Conservation (phyloP, 768 basidiomycete species). For the Kwoniella dejecticola region DNA sequence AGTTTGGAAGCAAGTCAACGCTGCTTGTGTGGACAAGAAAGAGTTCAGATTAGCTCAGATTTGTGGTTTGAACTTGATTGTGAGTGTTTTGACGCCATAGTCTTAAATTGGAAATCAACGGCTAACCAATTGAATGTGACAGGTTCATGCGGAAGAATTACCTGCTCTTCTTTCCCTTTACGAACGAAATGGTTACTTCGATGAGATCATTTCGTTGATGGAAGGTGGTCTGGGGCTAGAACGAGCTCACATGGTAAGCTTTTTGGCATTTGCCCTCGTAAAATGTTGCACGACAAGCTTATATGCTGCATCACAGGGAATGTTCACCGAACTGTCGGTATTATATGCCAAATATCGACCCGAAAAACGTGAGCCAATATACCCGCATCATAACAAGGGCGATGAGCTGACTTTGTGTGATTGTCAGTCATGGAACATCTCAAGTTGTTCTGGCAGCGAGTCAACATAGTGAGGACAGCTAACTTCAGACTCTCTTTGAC, state of each 20-base stretch:
- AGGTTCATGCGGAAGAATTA: constrained; percentile 50
- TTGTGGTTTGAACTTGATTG: constrained; percentile 96
- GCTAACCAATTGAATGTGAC: neutral
- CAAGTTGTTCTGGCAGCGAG: constrained; percentile 81
- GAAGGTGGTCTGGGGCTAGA: constrained; percentile 96
- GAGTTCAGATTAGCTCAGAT: constrained; percentile 99
- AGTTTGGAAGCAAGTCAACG: constrained; percentile 99
- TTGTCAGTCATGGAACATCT: constrained; percentile 93
- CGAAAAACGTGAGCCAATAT: constrained; percentile 73
- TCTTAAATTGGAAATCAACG: neutral
- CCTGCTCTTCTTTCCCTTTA: constrained; percentile 74
- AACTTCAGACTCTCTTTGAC: too few species aligned
- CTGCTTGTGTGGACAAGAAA: constrained; percentile 94
- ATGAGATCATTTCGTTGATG: constrained; percentile 84
- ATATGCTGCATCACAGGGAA: constrained; percentile 60
- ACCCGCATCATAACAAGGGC: constrained; percentile 16
- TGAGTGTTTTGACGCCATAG: constrained; percentile 65
- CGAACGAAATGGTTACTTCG: constrained; percentile 88
- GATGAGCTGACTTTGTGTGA: constrained; percentile 11
- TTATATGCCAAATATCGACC: constrained; percentile 94
- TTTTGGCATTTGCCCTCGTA: neutral
- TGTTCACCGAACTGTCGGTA: constrained; percentile 92
- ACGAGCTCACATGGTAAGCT: constrained; percentile 73
- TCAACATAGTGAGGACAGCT: constrained; percentile 70
- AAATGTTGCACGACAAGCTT: constrained; percentile 12